phyloP scores from a whole-genome alignment of 2,329 filamentous ascomycete species.

The Pestalotiopsis sp. region DNA sequence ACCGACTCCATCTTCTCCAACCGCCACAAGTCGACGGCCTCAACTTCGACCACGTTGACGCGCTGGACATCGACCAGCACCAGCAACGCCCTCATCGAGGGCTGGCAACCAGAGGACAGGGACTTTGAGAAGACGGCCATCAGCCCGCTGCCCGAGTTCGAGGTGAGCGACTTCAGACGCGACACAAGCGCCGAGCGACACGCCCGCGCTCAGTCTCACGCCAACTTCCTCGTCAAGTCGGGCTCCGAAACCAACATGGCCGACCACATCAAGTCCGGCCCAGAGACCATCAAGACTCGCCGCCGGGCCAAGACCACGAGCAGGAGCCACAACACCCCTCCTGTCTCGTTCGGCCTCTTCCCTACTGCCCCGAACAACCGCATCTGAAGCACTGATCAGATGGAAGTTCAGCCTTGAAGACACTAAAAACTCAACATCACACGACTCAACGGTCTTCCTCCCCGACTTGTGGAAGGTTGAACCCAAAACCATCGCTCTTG shows the following conservation, averaged over 20 bases:
- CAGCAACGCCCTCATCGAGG: slow-evolving; percentile 42
- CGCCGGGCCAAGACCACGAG: slow-evolving; percentile 36
- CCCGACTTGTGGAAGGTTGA: not conserved
- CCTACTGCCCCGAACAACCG: slow-evolving; percentile 19
- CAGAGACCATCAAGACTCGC: slow-evolving; percentile 27
- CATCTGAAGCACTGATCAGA: not conserved
- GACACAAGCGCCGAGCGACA: slow-evolving; percentile 28
- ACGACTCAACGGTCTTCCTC: not conserved
- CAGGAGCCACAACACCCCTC: slow-evolving; percentile 26
- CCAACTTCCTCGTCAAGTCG: slow-evolving; percentile 23
- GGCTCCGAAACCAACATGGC: slow-evolving; percentile 17
- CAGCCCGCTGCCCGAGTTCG: slow-evolving; percentile 10
- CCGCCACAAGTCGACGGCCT: slow-evolving; percentile 57
- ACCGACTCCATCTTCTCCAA: slow-evolving; percentile 52
- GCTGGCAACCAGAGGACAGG: slow-evolving; percentile 20
- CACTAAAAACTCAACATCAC: not conserved
- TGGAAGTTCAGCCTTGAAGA: not conserved
- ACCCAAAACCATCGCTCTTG: not conserved
- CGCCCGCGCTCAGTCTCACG: slow-evolving; percentile 32
- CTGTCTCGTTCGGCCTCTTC: slow-evolving; percentile 35
- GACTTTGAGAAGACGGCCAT: slow-evolving; percentile 18
- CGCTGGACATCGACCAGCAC: slow-evolving; percentile 55
- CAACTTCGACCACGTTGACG: slow-evolving; percentile 56
- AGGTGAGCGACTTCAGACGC: slow-evolving; percentile 16
- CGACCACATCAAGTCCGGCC: slow-evolving; percentile 17